These are phyloP conservation scores for Pyropia haitanensis DNA, from an alignment of 23 red algal genomes.

Conservation along the genomic window DNA sequence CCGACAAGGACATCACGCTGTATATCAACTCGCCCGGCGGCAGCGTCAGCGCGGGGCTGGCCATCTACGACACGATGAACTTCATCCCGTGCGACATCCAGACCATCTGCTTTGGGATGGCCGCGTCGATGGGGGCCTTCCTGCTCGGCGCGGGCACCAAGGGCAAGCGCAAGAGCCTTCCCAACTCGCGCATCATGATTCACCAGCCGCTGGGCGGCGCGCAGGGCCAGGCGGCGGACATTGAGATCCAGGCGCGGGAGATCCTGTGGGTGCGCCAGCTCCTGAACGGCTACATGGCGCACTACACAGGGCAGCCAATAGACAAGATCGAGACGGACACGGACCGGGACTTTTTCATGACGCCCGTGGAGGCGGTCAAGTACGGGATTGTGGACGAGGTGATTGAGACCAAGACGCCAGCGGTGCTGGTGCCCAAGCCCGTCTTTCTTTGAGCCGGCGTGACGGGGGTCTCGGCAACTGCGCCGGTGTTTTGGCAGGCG, in stretches of 20 bases:
- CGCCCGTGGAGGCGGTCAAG: slow-evolving; percentile 60
- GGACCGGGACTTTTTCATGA: slow-evolving; percentile 92
- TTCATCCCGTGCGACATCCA: slow-evolving; percentile 91
- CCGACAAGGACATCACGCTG: slow-evolving; percentile 80
- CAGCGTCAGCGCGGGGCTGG: slow-evolving; percentile 66
- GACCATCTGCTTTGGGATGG: slow-evolving; percentile 83
- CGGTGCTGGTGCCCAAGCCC: slow-evolving; percentile 34
- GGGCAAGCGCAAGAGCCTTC: slow-evolving; percentile 82
- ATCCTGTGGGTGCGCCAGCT: slow-evolving; percentile 78
- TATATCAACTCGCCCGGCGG: slow-evolving; percentile 91
- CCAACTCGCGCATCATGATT: slow-evolving; percentile 88
- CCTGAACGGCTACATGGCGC: slow-evolving; percentile 85
- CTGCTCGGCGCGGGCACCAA: slow-evolving; percentile 79
- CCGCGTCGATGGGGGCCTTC: slow-evolving; percentile 88
- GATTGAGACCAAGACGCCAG: slow-evolving; percentile 71
- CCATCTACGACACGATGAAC: slow-evolving; percentile 89
- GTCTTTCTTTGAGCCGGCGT: slow-evolving; percentile 18
- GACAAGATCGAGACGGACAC: slow-evolving; percentile 82
- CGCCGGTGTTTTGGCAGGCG: too few relatives aligned
- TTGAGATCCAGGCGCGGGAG: slow-evolving; percentile 87
- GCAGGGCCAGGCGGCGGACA: slow-evolving; percentile 87
- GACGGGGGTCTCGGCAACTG: background rate
- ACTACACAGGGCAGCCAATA: slow-evolving; percentile 75
- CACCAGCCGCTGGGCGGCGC: slow-evolving; percentile 94
- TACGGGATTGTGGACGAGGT: slow-evolving; percentile 93